These are phyloP conservation scores for Ogataea zsoltii DNA, from an alignment of 805 yeast genomes.

Conservation along the genomic window DNA sequence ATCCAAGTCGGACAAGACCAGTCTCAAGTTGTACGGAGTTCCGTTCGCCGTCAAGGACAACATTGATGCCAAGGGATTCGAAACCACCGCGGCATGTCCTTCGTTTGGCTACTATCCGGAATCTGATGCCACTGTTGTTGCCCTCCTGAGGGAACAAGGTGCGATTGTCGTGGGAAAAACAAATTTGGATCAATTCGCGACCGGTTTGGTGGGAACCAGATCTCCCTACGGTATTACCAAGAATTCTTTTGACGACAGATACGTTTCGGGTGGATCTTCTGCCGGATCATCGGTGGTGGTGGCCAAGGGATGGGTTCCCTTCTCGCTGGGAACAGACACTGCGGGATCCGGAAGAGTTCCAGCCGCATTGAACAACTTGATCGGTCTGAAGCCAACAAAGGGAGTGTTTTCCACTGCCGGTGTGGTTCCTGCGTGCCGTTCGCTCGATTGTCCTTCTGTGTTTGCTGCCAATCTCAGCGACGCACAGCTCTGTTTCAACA, in stretches of 20 bases:
- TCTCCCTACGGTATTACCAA: slow-evolving; percentile 93
- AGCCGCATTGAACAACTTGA: slow-evolving; percentile 86
- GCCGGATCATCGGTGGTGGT: slow-evolving; percentile 96
- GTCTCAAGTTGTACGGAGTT: slow-evolving; percentile 81
- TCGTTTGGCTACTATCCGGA: slow-evolving; percentile 69
- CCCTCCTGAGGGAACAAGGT: slow-evolving; percentile 78
- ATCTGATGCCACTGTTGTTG: slow-evolving; percentile 74
- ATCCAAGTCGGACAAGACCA: slow-evolving; percentile 53
- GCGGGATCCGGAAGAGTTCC: slow-evolving; percentile 99
- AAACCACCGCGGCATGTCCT: slow-evolving; percentile 96
- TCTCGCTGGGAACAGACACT: slow-evolving; percentile 93
- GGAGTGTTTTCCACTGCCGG: slow-evolving; percentile 87
- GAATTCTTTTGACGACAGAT: slow-evolving; percentile 69
- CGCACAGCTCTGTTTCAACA: slow-evolving; percentile 74
- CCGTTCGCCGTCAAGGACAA: slow-evolving; percentile 95
- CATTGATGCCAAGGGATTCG: slow-evolving; percentile 79
- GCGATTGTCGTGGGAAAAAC: slow-evolving; percentile 94
- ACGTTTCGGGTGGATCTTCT: slow-evolving; percentile 93
- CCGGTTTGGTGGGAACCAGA: slow-evolving; percentile 93
- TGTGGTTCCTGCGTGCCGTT: slow-evolving; percentile 96
- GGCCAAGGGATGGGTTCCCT: slow-evolving; percentile 85
- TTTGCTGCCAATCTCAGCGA: slow-evolving; percentile 77
- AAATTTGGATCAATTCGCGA: slow-evolving; percentile 94
- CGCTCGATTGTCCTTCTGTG: slow-evolving; percentile 88
- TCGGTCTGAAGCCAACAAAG: slow-evolving; percentile 90